Conservation (phyloP, 225 moss, liverwort and hornwort genomes). For the Thuidium tamariscinum region DNA sequence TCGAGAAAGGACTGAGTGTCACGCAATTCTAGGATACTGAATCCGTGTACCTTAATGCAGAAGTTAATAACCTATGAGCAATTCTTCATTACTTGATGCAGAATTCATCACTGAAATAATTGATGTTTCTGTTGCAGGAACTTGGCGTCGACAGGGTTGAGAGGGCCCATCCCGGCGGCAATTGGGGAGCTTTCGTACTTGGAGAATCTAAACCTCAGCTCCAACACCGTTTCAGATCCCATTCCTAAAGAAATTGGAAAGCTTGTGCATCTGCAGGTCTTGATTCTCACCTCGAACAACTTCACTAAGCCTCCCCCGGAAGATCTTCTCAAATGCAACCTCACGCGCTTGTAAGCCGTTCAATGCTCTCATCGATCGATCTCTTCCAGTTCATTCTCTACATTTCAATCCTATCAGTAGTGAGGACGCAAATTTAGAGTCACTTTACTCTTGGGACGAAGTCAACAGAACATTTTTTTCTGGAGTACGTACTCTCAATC, state of each 20-base stretch:
- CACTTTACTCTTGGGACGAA: not conserved
- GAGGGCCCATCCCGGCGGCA: not conserved
- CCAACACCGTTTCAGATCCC: not conserved
- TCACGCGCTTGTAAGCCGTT: not conserved
- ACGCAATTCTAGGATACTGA: not conserved
- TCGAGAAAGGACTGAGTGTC: not conserved
- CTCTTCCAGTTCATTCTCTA: not conserved
- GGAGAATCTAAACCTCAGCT: not conserved
- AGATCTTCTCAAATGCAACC: conserved; percentile 6
- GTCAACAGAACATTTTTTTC: not conserved
- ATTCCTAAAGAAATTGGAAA: conserved; percentile 1
- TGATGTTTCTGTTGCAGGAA: not conserved
- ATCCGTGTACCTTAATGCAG: not conserved
- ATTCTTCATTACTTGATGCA: not conserved
- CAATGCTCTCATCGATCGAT: not conserved
- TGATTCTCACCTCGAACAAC: not conserved
- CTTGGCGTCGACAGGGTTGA: not conserved
- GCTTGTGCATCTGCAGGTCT: not conserved
- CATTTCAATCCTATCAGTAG: too few relatives aligned
- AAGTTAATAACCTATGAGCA: not conserved
- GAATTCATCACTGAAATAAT: not conserved
- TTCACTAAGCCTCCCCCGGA: not conserved
- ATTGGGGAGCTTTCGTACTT: not conserved
- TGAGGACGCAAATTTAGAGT: not conserved
- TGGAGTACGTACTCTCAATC: not conserved